These are phyloP conservation scores for Clonostachys rhizophaga DNA, from an alignment of 2,329 filamentous ascomycete genomes.

Conservation along the genomic window DNA sequence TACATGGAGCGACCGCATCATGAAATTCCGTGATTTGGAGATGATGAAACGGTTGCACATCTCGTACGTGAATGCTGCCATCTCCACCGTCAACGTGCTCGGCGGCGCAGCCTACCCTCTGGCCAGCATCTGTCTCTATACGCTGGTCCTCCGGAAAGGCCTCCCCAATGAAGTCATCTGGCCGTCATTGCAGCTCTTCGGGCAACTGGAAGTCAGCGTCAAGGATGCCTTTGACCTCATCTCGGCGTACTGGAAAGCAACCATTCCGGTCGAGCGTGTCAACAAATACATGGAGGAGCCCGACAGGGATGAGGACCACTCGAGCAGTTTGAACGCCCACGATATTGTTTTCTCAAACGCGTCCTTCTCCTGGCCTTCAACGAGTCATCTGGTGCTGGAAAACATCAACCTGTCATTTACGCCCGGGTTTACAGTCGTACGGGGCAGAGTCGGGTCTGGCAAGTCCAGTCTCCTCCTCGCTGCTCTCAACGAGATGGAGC, in stretches of 20 bases:
- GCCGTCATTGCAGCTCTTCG: constrained; percentile 77
- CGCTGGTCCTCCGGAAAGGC: constrained; percentile 60
- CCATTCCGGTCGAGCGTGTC: constrained; percentile 76
- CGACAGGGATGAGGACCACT: constrained; percentile 56
- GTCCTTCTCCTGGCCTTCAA: constrained; percentile 77
- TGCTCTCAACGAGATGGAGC: constrained; percentile 62
- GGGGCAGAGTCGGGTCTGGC: constrained; percentile 55
- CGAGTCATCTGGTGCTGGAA: constrained; percentile 43
- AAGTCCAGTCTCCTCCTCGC: constrained; percentile 58
- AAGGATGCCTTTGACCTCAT: constrained; percentile 72
- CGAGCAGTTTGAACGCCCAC: constrained; percentile 19
- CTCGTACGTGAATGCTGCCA: constrained; percentile 33
- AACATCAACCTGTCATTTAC: constrained; percentile 39
- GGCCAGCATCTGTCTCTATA: constrained; percentile 77
- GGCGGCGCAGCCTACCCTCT: constrained; percentile 75
- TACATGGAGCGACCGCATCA: constrained; percentile 26
- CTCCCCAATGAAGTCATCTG: constrained; percentile 81
- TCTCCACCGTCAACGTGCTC: constrained; percentile 65
- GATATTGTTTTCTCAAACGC: constrained; percentile 56
- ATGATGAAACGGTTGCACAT: constrained; percentile 30
- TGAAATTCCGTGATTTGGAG: constrained; percentile 25
- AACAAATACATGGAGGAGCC: constrained; percentile 85
- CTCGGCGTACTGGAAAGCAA: constrained; percentile 73
- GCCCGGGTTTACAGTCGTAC: constrained; percentile 48
- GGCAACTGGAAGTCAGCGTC: constrained; percentile 67